phyloP scores from a whole-genome alignment of 805 yeast species.

The Yarrowia phangngaensis region DNA sequence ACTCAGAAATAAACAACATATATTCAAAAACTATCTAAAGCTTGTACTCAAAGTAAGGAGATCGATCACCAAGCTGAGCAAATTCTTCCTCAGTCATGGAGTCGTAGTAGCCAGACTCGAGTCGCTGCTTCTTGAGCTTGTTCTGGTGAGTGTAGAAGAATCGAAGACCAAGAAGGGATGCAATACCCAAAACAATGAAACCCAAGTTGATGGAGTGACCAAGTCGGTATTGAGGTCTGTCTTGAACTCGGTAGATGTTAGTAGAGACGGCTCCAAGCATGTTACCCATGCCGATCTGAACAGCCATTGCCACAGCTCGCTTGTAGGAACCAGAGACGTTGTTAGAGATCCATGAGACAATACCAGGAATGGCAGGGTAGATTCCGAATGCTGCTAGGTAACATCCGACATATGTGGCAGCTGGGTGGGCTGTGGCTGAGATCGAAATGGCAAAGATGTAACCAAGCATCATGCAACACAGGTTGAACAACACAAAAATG shows the following conservation, averaged over 20 bases:
- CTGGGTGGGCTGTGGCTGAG: conserved; percentile 36
- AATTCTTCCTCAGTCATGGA: conserved; percentile 9
- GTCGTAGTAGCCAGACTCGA: conserved; percentile 17
- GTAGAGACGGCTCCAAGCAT: conserved; percentile 60
- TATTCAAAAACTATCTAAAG: background rate
- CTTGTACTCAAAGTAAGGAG: conserved; percentile 25
- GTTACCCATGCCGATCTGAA: conserved; percentile 61
- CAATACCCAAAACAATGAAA: conserved; percentile 41
- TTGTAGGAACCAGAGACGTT: conserved; percentile 57
- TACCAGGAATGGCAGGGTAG: conserved; percentile 55
- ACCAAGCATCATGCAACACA: conserved; percentile 39
- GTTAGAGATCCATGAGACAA: conserved; percentile 57
- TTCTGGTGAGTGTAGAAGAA: conserved; percentile 23
- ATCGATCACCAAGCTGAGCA: conserved; percentile 15
- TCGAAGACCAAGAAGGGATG: conserved; percentile 22
- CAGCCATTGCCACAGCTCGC: conserved; percentile 51
- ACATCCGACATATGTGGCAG: conserved; percentile 50
- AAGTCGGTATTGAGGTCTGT: conserved; percentile 52
- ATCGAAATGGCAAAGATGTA: conserved; percentile 47
- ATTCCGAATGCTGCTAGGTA: conserved; percentile 53
- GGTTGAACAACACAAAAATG: conserved; percentile 33
- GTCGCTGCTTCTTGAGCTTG: conserved; percentile 15
- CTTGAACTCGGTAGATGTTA: conserved; percentile 49
- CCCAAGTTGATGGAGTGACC: conserved; percentile 51
- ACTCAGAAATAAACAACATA: background rate